Conservation (phyloP, 78 protist species). For the Chrysochromulina parva region DNA sequence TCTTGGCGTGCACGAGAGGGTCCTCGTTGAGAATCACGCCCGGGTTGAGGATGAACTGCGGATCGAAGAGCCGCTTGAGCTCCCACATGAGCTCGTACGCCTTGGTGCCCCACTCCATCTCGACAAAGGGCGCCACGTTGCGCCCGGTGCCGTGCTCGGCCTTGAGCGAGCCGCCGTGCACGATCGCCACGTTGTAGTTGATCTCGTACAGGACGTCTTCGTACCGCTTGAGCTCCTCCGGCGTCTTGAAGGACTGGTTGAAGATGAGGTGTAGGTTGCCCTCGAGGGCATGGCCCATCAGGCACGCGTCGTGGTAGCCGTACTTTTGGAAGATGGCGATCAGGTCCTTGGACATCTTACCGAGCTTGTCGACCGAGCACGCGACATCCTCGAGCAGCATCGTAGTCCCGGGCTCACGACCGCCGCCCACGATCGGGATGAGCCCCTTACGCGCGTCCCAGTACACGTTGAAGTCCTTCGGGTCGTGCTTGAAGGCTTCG, state of each 20-base stretch:
- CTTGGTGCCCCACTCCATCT: constrained; percentile 60
- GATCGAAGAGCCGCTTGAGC: constrained; percentile 51
- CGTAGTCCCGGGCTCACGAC: constrained; percentile 21
- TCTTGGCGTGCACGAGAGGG: constrained; percentile 45
- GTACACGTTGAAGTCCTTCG: background rate
- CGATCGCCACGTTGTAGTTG: constrained; percentile 23
- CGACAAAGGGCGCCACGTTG: constrained; percentile 59
- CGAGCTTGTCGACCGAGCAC: background rate
- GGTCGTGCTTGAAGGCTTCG: constrained; percentile 9
- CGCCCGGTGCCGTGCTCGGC: constrained; percentile 68
- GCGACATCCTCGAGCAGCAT: constrained; percentile 64
- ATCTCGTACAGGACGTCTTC: constrained; percentile 27
- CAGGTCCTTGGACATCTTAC: constrained; percentile 9
- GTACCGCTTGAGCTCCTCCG: constrained; percentile 22
- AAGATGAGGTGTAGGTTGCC: constrained; percentile 59
- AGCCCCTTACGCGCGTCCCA: constrained; percentile 58
- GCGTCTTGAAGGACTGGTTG: constrained; percentile 42
- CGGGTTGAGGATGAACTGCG: constrained; percentile 44
- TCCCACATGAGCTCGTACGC: constrained; percentile 55
- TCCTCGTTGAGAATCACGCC: constrained; percentile 58
- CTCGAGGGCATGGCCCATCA: constrained; percentile 61
- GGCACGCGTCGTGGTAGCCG: constrained; percentile 48
- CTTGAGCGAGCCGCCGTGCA: constrained; percentile 57
- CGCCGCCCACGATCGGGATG: constrained; percentile 56
- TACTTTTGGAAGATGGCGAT: constrained; percentile 13